Conservation (phyloP, 2,329 filamentous ascomycete genomes). For the Fusarium cicatricum region DNA sequence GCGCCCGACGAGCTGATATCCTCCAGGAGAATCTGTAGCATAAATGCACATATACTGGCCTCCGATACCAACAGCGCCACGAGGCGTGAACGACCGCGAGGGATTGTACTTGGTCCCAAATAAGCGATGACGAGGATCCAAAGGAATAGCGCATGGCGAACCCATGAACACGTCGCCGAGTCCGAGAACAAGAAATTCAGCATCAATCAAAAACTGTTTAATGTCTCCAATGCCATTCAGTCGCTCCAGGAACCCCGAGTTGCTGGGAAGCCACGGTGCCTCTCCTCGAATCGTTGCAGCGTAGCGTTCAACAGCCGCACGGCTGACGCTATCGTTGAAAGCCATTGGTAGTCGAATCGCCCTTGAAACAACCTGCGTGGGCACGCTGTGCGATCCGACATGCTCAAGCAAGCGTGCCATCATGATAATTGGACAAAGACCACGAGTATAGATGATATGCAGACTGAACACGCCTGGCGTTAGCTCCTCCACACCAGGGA, state of each 20-base stretch:
- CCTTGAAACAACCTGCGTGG: constrained; percentile 41
- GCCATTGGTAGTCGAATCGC: constrained; percentile 48
- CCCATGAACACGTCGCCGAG: constrained; percentile 53
- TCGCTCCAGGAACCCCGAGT: constrained; percentile 60
- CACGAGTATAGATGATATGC: constrained; percentile 42
- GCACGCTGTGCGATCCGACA: constrained; percentile 36
- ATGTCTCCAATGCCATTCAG: constrained; percentile 47
- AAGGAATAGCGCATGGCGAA: constrained; percentile 48
- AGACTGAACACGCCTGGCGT: constrained; percentile 48
- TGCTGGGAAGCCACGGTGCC: constrained; percentile 69
- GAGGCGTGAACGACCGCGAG: constrained; percentile 49
- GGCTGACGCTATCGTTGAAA: constrained; percentile 50
- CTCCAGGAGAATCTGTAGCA: constrained; percentile 48
- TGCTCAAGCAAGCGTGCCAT: constrained; percentile 34
- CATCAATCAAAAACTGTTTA: constrained; percentile 42
- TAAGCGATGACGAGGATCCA: constrained; percentile 47
- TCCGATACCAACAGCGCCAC: constrained; percentile 47
- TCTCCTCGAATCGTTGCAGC: constrained; percentile 67
- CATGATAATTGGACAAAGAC: constrained; percentile 30
- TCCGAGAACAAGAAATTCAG: constrained; percentile 48
- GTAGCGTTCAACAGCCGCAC: constrained; percentile 66
- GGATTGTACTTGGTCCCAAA: constrained; percentile 51
- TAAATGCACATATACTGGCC: constrained; percentile 53
- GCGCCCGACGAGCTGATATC: constrained; percentile 49
- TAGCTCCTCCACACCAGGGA: constrained; percentile 43